Evolutionary conservation across 495 filamentous ascomycete genomes (phyloP).

Genomic region (Xylaria curta): DNA sequence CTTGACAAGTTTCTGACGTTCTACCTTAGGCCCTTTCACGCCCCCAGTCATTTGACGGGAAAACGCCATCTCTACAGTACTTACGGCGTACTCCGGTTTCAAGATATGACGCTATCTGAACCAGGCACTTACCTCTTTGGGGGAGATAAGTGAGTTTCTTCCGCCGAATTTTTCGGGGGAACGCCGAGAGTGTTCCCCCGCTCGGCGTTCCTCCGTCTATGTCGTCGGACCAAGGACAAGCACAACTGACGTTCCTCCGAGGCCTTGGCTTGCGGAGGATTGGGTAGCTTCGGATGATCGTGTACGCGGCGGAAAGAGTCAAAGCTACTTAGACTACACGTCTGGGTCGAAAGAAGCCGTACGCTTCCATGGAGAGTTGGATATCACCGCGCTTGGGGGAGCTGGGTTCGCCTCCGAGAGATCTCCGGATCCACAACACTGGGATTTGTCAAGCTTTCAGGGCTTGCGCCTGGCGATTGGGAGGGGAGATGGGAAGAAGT

Average conservation of each 20-base stretch:
- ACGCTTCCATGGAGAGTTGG: slow-evolving; percentile 70
- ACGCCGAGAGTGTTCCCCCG: no score
- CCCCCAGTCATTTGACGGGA: not conserved
- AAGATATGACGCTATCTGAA: slow-evolving; percentile 15
- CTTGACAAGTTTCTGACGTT: not conserved
- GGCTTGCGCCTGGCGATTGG: slow-evolving; percentile 49
- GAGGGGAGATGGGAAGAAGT: slow-evolving; percentile 57
- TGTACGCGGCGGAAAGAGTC: slow-evolving; percentile 72
- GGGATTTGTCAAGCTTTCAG: slow-evolving; percentile 63
- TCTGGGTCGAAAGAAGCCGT: slow-evolving; percentile 37
- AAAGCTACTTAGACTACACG: slow-evolving; percentile 56
- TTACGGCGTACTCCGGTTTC: not conserved
- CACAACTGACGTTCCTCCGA: slow-evolving; percentile 36
- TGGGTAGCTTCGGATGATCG: slow-evolving; percentile 76
- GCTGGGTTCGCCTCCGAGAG: slow-evolving; percentile 85
- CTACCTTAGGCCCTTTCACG: not conserved
- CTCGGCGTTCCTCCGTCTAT: not conserved
- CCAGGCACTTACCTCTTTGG: slow-evolving; percentile 51
- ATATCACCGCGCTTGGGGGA: slow-evolving; percentile 76
- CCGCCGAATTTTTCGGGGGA: slow-evolving; percentile 6
- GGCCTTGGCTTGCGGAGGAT: slow-evolving; percentile 63
- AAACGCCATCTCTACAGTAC: not conserved
- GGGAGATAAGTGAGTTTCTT: slow-evolving; percentile 49
- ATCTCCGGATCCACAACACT: slow-evolving; percentile 58
- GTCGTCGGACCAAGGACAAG: not conserved